Percentiles rank a stretch among this genome's conserved stretches.
phyloP scores from a whole-genome alignment of 768 basidiomycete genomes.

The Rhodotorula graminis region DNA sequence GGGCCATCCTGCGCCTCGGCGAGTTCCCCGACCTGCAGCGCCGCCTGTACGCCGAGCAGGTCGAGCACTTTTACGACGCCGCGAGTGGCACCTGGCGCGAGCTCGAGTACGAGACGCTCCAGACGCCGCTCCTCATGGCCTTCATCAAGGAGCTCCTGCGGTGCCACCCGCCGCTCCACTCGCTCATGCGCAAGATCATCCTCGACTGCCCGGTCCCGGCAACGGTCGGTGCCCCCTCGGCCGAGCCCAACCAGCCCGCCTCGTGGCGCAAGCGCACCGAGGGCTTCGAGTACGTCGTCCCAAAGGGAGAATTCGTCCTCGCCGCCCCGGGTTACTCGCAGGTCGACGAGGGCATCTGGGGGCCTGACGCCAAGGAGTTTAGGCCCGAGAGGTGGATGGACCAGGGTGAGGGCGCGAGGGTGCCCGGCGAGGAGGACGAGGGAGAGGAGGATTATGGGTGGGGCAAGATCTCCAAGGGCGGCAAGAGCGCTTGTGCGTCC shows the following conservation, averaged over 20 bases:
- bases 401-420: conserved; percentile 58
- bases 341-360: conserved; percentile 79
- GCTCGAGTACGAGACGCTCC: conserved; percentile 80
- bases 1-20: conserved; percentile 84
- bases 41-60: conserved; percentile 82
- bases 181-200: conserved; percentile 86
- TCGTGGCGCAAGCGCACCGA: conserved; percentile 40
- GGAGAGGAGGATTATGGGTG: conserved; percentile 89
- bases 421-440: conserved; percentile 66
- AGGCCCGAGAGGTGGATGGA: conserved; percentile 82
- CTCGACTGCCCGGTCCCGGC: conserved; percentile 76
- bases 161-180: conserved; percentile 92
- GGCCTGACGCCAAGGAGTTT: conserved; percentile 60
- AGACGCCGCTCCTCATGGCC: conserved; percentile 77
- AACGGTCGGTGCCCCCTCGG: conserved; percentile 69
- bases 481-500: conserved; percentile 38
- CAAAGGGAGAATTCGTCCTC: conserved; percentile 81
- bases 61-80: conserved; percentile 61
- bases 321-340: conserved; percentile 84
- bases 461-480: conserved; percentile 65
- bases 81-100: conserved; percentile 66
- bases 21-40: conserved; percentile 69
- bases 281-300: conserved; percentile 72
- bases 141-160: conserved; percentile 91
- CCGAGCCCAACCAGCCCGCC: conserved; percentile 43